phyloP scores from a whole-genome alignment of 2,329 filamentous ascomycete genomes.

The Atkinsonella texensis region DNA sequence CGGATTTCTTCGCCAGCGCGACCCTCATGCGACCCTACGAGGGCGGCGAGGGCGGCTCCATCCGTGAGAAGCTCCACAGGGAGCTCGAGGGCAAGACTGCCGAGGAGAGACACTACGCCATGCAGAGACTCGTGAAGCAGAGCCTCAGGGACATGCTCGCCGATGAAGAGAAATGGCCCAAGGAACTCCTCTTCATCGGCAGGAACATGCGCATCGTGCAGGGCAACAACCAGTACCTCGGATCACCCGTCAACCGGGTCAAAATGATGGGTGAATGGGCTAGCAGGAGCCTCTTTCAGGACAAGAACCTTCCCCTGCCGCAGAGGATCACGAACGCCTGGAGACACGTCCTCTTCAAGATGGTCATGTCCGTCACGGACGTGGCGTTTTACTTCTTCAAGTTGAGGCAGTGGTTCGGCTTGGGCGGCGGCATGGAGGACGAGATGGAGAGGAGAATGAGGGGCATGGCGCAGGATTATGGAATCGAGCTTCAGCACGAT shows the following conservation, averaged over 20 bases:
- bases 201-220: slow-evolving; percentile 89
- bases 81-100: slow-evolving; percentile 44
- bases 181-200: slow-evolving; percentile 84
- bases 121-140: slow-evolving; percentile 76
- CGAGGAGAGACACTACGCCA: slow-evolving; percentile 72
- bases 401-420: slow-evolving; percentile 61
- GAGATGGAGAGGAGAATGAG: slow-evolving; percentile 83
- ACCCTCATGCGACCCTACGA: slow-evolving; percentile 85
- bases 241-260: slow-evolving; percentile 79
- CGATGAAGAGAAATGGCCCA: slow-evolving; percentile 80
- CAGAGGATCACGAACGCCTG: slow-evolving; percentile 59
- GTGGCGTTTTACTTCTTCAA: slow-evolving; percentile 74
- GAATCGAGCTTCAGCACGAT: slow-evolving; percentile 77
- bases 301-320: slow-evolving; percentile 46
- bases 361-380: slow-evolving; percentile 66
- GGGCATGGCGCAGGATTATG: slow-evolving; percentile 79
- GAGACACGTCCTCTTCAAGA: slow-evolving; percentile 69
- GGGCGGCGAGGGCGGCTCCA: slow-evolving; percentile 58
- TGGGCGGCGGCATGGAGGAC: slow-evolving; percentile 83
- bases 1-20: slow-evolving; percentile 83
- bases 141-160: slow-evolving; percentile 56
- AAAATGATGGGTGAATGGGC: slow-evolving; percentile 94
- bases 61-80: slow-evolving; percentile 51
- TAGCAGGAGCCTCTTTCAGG: slow-evolving; percentile 67
- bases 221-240: slow-evolving; percentile 83